phyloP scores from a whole-genome alignment of 306 rosid species.

The Sphenostylis stenocarpa region DNA sequence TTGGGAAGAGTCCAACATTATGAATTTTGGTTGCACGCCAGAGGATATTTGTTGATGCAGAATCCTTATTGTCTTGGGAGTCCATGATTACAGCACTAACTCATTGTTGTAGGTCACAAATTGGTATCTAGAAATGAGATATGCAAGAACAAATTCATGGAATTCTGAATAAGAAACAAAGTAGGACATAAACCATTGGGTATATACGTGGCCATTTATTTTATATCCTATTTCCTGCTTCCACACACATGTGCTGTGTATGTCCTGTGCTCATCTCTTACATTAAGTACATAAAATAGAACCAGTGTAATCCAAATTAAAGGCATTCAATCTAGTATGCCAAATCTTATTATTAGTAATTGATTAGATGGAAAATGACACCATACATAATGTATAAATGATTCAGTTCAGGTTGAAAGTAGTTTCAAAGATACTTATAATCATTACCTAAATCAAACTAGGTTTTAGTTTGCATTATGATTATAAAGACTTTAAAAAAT shows the following conservation, averaged over 20 bases:
- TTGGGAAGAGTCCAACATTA: conserved; percentile 23
- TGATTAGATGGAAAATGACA: neutral
- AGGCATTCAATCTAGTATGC: neutral
- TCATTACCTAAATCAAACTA: neutral
- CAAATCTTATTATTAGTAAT: neutral
- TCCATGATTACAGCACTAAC: conserved; percentile 29
- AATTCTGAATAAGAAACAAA: conserved; percentile 39
- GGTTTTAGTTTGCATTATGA: neutral
- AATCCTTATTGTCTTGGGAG: neutral
- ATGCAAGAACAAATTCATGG: conserved; percentile 40
- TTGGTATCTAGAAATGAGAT: conserved; percentile 25
- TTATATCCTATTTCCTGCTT: conserved; percentile 6
- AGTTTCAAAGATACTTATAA: neutral
- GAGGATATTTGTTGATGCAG: conserved; percentile 19
- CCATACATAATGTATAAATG: neutral
- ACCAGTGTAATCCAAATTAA: neutral
- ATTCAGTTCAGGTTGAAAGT: neutral
- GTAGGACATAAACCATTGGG: conserved; percentile 26
- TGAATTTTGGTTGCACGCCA: conserved; percentile 20
- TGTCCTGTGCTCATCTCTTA: conserved; percentile 5
- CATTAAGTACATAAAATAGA: neutral
- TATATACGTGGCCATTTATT: conserved; percentile 23
- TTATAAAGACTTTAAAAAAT: neutral
- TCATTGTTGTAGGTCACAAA: conserved; percentile 9
- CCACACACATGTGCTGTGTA: conserved; percentile 27